Conservation (phyloP, 2,329 filamentous ascomycete species). For the Ophiobolus disseminans region DNA sequence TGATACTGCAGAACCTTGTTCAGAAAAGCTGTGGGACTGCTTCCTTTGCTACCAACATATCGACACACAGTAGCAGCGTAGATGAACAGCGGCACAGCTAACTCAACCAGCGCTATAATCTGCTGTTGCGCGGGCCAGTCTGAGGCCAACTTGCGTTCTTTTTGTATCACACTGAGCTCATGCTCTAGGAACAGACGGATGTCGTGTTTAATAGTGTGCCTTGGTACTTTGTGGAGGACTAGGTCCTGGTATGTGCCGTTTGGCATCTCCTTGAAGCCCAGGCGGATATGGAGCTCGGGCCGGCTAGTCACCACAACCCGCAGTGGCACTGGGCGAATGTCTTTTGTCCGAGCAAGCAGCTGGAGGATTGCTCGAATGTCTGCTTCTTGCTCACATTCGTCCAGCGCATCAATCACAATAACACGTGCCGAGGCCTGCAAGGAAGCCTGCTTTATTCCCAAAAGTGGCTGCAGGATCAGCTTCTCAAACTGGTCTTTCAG, state of each 20-base stretch:
- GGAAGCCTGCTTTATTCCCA: neutral
- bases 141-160: constrained; percentile 17
- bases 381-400: constrained; percentile 38
- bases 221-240: constrained; percentile 19
- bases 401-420: constrained; percentile 36
- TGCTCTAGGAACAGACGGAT: constrained; percentile 27
- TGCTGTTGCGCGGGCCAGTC: constrained; percentile 32
- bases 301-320: constrained; percentile 27
- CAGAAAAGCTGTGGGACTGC: constrained; percentile 16
- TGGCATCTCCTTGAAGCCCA: constrained; percentile 22
- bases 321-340: constrained; percentile 16
- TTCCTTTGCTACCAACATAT: constrained; percentile 23
- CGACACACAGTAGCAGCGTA: constrained; percentile 38
- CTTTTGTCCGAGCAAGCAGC: constrained; percentile 17
- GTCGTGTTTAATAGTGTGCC: constrained; percentile 19
- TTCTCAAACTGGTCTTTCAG: constrained; percentile 14
- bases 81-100: constrained; percentile 44
- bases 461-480: constrained; percentile 14
- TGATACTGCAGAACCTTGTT: constrained; percentile 22
- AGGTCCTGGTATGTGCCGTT: constrained; percentile 18
- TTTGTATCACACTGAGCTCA: constrained; percentile 24
- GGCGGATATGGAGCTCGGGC: constrained; percentile 27
- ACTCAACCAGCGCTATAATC: constrained; percentile 34
- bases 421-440: constrained; percentile 1
- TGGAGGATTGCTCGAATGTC: constrained; percentile 27